Evolutionary conservation across 495 filamentous ascomycete genomes (phyloP), one percentile per base, ranked within the genome.

Genomic region (Penicillium odoratum): DNA sequence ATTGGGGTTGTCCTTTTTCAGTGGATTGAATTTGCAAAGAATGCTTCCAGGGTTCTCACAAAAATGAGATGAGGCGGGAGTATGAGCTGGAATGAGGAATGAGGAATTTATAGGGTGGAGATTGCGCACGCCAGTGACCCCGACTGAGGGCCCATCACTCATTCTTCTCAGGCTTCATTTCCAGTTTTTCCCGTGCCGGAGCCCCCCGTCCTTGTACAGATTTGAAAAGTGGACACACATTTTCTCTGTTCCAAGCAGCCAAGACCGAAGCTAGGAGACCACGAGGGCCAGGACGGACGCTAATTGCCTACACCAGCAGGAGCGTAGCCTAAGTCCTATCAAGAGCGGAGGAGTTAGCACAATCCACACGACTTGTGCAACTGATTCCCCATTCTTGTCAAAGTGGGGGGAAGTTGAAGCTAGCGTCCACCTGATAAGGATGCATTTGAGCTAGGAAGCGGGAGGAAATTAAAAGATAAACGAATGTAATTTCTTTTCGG

Each of bases 201-300:
- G 21, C 25, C 6, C 36, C 10, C 36, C 51, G 36, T 33, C 15
- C 21, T 44, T 36, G 25, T 18, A 16, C 13, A 42, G 0, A 18
- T 11, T 26, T 0, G 29, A 13, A 54, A 54, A 36, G 21, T 51
- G 48, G 51, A 38, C 51, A 53, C 51, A 21, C 34, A 16, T 1
- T 28, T 2, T n/a, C 3, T 26, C 26, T 30, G 21, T 48, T 48
- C 46, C 33, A 7, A 38, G 49, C 18, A 57, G 29, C 44, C 54
- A 45, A 30, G 45, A 36, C 46, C 30, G 62, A 58, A 57, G 55
- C 58, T 64, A 56, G 48, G 43, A 25, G 48, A 38, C 11, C 55
- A 57, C 55, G 51, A 60, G 55, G 58, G 40, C 21, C 11, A 53
- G 25, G 26, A 16, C 55, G 34, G 58, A 58, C 55, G 51, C 62